Base-by-base conservation (phyloP, 305 asterid species). In the Solanum hybrid region DNA sequence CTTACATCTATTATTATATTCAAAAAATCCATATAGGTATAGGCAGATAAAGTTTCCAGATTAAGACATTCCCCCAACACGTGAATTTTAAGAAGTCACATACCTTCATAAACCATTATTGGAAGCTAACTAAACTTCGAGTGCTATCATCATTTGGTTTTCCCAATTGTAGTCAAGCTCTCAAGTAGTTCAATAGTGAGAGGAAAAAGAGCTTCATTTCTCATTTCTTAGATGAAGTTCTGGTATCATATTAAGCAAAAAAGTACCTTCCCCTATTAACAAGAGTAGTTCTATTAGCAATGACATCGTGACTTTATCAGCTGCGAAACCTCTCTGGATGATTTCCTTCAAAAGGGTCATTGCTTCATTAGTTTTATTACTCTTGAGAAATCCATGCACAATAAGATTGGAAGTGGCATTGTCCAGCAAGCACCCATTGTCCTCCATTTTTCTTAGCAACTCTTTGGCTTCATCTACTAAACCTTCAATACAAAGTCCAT, bases 331-430 rank as follows among this genome's bases (percentile, higher is more conserved):
- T 37, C 60, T 46, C 37, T 16, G 79, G 10, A 4, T 8, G 79
- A 88, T 91, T 89, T 90, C 87, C 42, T 90, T 88, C 86, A 90
- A 40, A 72, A 88, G 87, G 17, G n/a, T 1, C 35, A 51, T 78
- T 35, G 91, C 90, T 8, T 90, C 92, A 1, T 87, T 5, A 42
- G 26, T 5, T 72, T 80, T 38, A 42, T 40, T 56, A 12, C 56
- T 90, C 91, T 1, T 89, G 16, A 86, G 87, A 14, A 88, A 26
- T 56, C 82, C 90, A 35, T 38, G 46, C 22, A 86, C 46, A 20
- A 90, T 38, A 86, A 87, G 69, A 86, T 90, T 91, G 76, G 87
- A 88, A 31, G 93, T 91, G 14, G 78, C 69, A 22, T 42, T 14
- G 38, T 86, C 14, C 6, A 69, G 89, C 13, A 64, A 16, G 6